Evolutionary conservation across 306 rosid genomes (phyloP), one percentile per base, ranked within the genome.

Genomic region (Glycine tomentella): DNA sequence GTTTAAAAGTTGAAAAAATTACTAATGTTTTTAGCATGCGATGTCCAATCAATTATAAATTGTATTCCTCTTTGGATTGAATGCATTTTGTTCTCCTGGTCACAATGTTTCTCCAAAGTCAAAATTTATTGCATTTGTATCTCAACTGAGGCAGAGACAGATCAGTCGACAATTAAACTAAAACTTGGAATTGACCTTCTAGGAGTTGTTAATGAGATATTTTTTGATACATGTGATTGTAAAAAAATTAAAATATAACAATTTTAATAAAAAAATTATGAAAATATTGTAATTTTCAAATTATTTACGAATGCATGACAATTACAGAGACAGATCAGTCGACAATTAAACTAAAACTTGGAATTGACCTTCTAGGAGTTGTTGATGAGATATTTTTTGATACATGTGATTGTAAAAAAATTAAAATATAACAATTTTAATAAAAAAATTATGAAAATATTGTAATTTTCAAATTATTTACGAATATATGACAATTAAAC

Each of bases 41-140:
- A 62, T 75, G 49, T 63, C 53, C 44, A 52, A 12, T 61, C 59
- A 46, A 25, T 48, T 44, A 16, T 53, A 67, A 62, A 72, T 13
- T 52, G 14, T 70, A 38, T 77, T 61, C 62, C 76, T 58, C 8
- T 11, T 45, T 58, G 13, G 15, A 67, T 59, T 77, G 71, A 80
- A 73, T 67, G 14, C n/a, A 10, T 74, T 69, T 13, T 78, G 76
- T 56, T 78, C 46, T 75, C 70, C 58, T 80, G 80, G 48, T 63
- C 99, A 95, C 90, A 95, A 95, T 65, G 98, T 95, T 88, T 97
- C 98, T 80, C 98, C 99, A 3, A 93, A 86, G 90, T 98, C 97
- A 44, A 95, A 95, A 81, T 95, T 80, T 83, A 91, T 95, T 85
- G 97, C 99, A 57, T 95, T 95, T 91, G 97, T 95, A 65, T 91